Evolutionary conservation across 2,329 filamentous ascomycete genomes (phyloP), one percentile per base, ranked within the genome.

Genomic region (Chaetomium globosum): DNA sequence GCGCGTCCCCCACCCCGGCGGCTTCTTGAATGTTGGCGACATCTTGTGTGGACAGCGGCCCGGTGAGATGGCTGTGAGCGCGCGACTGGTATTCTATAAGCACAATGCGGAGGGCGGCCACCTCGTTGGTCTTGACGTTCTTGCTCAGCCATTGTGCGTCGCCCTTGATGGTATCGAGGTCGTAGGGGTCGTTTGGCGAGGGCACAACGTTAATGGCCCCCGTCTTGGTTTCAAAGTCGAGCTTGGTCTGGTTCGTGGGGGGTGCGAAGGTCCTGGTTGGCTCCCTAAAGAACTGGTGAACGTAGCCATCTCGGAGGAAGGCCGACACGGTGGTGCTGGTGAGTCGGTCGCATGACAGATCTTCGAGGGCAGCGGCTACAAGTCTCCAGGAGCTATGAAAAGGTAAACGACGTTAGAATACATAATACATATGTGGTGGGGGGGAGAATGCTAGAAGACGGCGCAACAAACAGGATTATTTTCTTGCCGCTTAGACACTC

Each of bases 131-230:
- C 53, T 86, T 83, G 59, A 88, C 87, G 73, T 89, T 87, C 72
- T 89, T 87, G 77, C 92, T 93, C 68, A 99, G 81, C 93, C 93
- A 98, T 70, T 90, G 76, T 39, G 92, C 86, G 80, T 98, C 93
- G 55, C 87, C 85, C 79, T 96, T 97, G 75, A 98, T 87, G 73
- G 89, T 81, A 48, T 90, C 87, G 70, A 97, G 82, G 73, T 93
- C 87, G 74, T 89, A 91, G 64, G 85, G 85, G 49, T 85, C 84
- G 71, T 85, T 86, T 13, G 85, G 80, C 5, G 85, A 85, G 21
- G 90, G 87, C 1, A 91, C 87, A 57, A 93, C 86, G 75, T 96
- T 90, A 67, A 97, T 96, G 5, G 93, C 90, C 26, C 93, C 90
- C 0, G 91, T 96, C 77, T 89, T 93, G 23, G 90, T 90, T 67